Evolutionary conservation across 768 basidiomycete species (phyloP).

Genomic region (Trametes cingulata): DNA sequence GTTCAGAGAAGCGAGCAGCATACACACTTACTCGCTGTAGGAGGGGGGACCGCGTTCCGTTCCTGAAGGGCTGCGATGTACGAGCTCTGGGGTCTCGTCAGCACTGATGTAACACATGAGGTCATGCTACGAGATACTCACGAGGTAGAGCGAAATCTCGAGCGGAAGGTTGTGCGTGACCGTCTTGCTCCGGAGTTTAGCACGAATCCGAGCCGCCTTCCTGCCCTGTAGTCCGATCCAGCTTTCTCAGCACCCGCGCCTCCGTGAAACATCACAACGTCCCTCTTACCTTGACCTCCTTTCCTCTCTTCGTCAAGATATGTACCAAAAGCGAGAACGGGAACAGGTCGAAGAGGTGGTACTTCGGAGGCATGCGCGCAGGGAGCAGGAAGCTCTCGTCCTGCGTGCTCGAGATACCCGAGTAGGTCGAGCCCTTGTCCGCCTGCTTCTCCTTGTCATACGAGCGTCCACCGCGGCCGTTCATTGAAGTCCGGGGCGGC

Average conservation of each 20-base stretch:
- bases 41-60: constrained; percentile 57
- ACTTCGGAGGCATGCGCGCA: constrained; percentile 57
- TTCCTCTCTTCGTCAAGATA: constrained; percentile 47
- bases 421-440: constrained; percentile 26
- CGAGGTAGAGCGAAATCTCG: constrained; percentile 69
- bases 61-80: constrained; percentile 61
- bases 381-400: constrained; percentile 55
- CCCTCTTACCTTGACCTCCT: constrained; percentile 40
- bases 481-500: constrained; percentile 6
- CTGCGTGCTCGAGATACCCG: constrained; percentile 11
- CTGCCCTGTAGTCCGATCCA: constrained; percentile 43
- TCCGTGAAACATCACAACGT: neutral
- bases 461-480: constrained; percentile 9
- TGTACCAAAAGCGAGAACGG: constrained; percentile 64
- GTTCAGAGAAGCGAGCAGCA: neutral
- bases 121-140: constrained; percentile 31
- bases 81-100: constrained; percentile 54
- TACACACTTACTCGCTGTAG: constrained; percentile 55
- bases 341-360: constrained; percentile 63
- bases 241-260: neutral
- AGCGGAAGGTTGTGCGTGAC: constrained; percentile 62
- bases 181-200: constrained; percentile 45
- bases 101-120: neutral
- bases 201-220: constrained; percentile 56
- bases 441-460: constrained; percentile 7